A percentile compares a stretch with the other conserved stretches of the same genome.
These are phyloP conservation scores for Cucurbita pepo DNA, from an alignment of 306 rosid species.

Conservation along the genomic window DNA sequence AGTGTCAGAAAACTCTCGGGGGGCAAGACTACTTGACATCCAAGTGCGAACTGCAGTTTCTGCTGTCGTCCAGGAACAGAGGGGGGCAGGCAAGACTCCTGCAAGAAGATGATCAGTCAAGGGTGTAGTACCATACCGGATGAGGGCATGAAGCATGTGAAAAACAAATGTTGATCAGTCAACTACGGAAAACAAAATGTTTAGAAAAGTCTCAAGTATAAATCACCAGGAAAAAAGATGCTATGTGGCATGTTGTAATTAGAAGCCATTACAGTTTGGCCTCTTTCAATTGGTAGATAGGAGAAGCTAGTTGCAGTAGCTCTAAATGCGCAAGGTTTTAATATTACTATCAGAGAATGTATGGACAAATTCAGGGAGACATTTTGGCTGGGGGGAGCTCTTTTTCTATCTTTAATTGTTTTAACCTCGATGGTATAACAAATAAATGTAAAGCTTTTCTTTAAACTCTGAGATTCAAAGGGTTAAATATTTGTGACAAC, in stretches of 20 bases:
- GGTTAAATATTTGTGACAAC: background rate
- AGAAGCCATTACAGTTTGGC: background rate
- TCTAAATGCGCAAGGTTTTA: background rate
- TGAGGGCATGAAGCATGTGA: background rate
- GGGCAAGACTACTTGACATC: conserved; percentile 64
- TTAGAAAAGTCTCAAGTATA: background rate
- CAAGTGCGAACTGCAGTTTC: conserved; percentile 65
- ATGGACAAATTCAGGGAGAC: background rate
- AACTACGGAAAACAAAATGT: background rate
- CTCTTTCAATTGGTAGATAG: background rate
- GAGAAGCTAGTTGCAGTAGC: background rate
- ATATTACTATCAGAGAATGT: background rate
- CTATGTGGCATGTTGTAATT: background rate
- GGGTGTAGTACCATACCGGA: background rate
- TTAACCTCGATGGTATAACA: background rate
- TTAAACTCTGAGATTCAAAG: background rate
- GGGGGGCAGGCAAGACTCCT: conserved; percentile 61
- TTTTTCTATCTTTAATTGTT: background rate
- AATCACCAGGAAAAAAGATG: background rate
- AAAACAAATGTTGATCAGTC: background rate
- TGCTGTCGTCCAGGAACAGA: conserved; percentile 46
- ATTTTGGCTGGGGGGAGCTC: background rate
- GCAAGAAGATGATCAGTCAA: conserved; percentile 11
- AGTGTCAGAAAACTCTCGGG: conserved; percentile 85
- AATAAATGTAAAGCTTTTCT: background rate